These are phyloP conservation scores for Filobasidium uniguttulatum DNA, from an alignment of 1,284 basidiomycete species.

Conservation along the genomic window DNA sequence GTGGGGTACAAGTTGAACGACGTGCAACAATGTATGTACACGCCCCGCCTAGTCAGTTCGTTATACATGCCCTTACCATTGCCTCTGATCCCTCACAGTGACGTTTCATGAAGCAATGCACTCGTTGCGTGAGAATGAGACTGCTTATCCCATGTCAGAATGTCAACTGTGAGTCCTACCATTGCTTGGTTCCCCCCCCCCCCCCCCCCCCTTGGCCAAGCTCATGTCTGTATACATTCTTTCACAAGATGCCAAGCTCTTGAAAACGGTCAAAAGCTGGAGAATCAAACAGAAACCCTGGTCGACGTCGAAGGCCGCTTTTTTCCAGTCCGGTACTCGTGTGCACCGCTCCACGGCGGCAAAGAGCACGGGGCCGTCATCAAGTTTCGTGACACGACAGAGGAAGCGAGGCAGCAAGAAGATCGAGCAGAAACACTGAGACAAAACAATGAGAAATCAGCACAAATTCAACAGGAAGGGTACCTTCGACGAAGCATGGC, in stretches of 20 bases:
- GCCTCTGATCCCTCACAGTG: no score
- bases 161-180: constrained; percentile 4
- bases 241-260: background rate
- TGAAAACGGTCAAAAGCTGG: background rate
- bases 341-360: constrained; percentile 3
- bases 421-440: constrained; percentile 1
- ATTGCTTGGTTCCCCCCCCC: no score
- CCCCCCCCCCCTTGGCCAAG: no score
- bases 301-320: constrained; percentile 1
- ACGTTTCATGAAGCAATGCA: constrained; percentile 11
- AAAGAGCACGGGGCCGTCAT: constrained; percentile 8
- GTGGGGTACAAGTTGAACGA: constrained; percentile 4
- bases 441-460: constrained; percentile 4
- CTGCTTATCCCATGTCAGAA: constrained; percentile 1
- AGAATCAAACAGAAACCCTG: constrained; percentile 2
- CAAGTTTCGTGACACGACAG: constrained; percentile 7
- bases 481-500: constrained; percentile 3
- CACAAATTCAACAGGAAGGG: constrained; percentile 4
- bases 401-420: background rate
- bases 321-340: constrained; percentile 1
- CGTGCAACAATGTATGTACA: background rate
- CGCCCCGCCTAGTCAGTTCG: background rate
- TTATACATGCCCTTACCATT: no score
- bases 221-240: background rate
- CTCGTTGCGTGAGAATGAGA: background rate